Evolutionary conservation across 495 filamentous ascomycete genomes (phyloP).

Genomic region (Penicillium paradoxum): DNA sequence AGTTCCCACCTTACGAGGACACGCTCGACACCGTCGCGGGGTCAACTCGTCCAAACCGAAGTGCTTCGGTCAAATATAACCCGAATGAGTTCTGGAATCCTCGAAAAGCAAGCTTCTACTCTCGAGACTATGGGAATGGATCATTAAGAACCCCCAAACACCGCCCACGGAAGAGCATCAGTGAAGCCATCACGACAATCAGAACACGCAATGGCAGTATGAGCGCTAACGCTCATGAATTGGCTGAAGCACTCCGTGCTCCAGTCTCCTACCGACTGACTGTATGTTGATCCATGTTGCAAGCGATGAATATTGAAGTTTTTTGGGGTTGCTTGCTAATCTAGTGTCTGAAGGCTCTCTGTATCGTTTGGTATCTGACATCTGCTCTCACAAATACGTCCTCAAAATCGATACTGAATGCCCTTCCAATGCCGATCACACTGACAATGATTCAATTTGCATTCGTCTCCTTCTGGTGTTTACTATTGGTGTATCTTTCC

Average conservation of each 20-base stretch:
- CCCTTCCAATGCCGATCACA: slow-evolving; percentile 86
- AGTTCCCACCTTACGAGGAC: slow-evolving; percentile 42
- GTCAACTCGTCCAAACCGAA: slow-evolving; percentile 19
- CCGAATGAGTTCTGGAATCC: slow-evolving; percentile 37
- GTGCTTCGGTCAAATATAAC: slow-evolving; percentile 30
- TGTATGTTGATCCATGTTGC: slow-evolving; percentile 49
- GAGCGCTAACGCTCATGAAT: slow-evolving; percentile 86
- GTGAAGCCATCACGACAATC: slow-evolving; percentile 78
- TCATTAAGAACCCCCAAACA: slow-evolving; percentile 52
- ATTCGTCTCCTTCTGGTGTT: slow-evolving; percentile 85
- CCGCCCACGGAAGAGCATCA: slow-evolving; percentile 73
- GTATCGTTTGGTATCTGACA: slow-evolving; percentile 86
- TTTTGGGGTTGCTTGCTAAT: slow-evolving; percentile 9
- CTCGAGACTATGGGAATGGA: slow-evolving; percentile 36
- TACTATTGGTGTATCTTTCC: slow-evolving; percentile 70
- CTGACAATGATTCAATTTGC: slow-evolving; percentile 93
- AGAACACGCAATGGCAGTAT: slow-evolving; percentile 73
- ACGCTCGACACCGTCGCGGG: slow-evolving; percentile 29
- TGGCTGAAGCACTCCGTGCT: slow-evolving; percentile 84
- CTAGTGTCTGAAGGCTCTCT: slow-evolving; percentile 56
- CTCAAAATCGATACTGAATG: slow-evolving; percentile 93
- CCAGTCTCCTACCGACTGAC: slow-evolving; percentile 83
- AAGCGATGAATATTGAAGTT: background rate
- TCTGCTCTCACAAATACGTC: slow-evolving; percentile 96
- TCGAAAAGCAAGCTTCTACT: slow-evolving; percentile 26